Evolutionary conservation across 2,329 filamentous ascomycete species (phyloP).

Genomic region (Emergomyces pasteurianus): DNA sequence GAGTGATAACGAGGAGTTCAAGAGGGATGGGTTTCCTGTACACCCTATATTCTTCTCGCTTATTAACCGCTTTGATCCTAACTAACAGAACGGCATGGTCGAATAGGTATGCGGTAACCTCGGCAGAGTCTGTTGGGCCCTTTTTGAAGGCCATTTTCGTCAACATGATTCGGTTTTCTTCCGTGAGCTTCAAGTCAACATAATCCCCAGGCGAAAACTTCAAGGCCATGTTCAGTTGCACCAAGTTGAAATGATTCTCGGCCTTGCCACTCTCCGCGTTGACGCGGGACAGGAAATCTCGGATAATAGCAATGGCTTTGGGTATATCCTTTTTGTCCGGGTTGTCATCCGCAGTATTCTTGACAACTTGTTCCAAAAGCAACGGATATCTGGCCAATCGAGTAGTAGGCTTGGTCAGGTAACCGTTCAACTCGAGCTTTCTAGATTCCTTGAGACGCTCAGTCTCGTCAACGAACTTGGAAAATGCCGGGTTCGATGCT

Average conservation of each 20-base stretch:
- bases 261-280: conserved; percentile 94
- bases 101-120: conserved; percentile 91
- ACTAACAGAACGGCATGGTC: conserved; percentile 92
- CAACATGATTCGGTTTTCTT: conserved; percentile 82
- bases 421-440: conserved; percentile 93
- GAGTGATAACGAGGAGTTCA: conserved; percentile 81
- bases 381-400: conserved; percentile 88
- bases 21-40: conserved; percentile 92
- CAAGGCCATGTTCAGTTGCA: conserved; percentile 80
- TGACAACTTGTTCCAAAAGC: conserved; percentile 79
- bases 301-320: conserved; percentile 74
- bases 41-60: conserved; percentile 86
- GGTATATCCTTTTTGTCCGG: conserved; percentile 87
- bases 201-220: conserved; percentile 82
- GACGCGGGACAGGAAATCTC: conserved; percentile 74
- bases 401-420: conserved; percentile 94
- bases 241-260: conserved; percentile 93
- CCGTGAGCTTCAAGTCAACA: conserved; percentile 87
- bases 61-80: conserved; percentile 80
- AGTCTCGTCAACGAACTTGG: conserved; percentile 90
- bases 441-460: conserved; percentile 92
- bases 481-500: conserved; percentile 69
- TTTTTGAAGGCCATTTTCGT: conserved; percentile 95
- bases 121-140: conserved; percentile 70
- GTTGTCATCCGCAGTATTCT: conserved; percentile 80